These are phyloP conservation scores for Exidia glandulosa DNA, from an alignment of 768 basidiomycete species.

Conservation along the genomic window DNA sequence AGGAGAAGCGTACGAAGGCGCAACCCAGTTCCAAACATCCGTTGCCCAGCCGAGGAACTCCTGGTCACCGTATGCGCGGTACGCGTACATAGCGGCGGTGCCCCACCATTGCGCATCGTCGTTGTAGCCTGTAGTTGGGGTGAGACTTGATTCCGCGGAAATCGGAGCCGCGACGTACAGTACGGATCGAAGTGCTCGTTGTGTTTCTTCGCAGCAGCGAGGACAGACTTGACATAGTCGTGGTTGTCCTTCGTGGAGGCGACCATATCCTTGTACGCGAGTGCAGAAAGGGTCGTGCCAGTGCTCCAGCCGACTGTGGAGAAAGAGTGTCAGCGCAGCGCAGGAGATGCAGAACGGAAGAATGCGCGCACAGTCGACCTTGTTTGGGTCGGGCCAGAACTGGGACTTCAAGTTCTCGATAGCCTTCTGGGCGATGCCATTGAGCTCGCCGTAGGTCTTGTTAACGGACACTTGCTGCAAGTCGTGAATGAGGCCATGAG, in stretches of 20 bases:
- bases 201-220: background rate
- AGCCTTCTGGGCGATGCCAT: background rate
- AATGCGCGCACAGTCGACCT: background rate
- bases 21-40: conserved; percentile 40
- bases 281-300: background rate
- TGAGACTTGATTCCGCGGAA: background rate
- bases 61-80: conserved; percentile 34
- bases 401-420: background rate
- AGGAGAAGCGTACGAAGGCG: conserved; percentile 38
- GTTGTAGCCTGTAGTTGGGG: background rate
- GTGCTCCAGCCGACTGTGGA: background rate
- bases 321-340: no score
- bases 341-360: no score
- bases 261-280: background rate
- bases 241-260: background rate
- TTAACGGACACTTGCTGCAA: background rate
- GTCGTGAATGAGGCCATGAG: background rate
- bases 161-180: background rate
- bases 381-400: background rate
- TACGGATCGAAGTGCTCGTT: background rate
- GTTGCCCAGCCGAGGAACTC: conserved; percentile 33
- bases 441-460: background rate
- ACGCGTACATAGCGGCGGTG: conserved; percentile 36
- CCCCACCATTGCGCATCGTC: conserved; percentile 34
- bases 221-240: background rate